Conservation (phyloP, 2,329 filamentous ascomycete genomes). For the Penicillium brevicompactum region DNA sequence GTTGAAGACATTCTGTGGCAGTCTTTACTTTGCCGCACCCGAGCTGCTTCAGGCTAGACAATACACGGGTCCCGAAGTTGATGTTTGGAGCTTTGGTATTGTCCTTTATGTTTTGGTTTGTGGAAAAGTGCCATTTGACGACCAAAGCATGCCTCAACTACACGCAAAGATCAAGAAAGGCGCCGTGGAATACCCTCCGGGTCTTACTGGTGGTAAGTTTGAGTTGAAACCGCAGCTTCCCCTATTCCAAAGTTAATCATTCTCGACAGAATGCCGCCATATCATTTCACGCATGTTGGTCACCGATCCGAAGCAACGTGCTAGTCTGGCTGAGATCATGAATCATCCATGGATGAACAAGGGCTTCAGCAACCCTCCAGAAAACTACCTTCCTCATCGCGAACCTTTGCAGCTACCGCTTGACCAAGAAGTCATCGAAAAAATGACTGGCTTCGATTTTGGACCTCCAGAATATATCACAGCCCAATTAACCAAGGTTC, state of each 20-base stretch:
- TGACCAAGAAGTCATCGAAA: constrained; percentile 79
- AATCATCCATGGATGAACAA: constrained; percentile 95
- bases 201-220: constrained; percentile 79
- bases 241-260: constrained; percentile 38
- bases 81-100: constrained; percentile 98
- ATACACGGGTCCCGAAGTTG: constrained; percentile 94
- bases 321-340: constrained; percentile 88
- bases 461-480: constrained; percentile 82
- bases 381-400: constrained; percentile 81
- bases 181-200: constrained; percentile 90
- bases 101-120: constrained; percentile 96
- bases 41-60: constrained; percentile 91
- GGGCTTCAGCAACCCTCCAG: constrained; percentile 80
- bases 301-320: constrained; percentile 84
- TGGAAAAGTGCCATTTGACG: constrained; percentile 97
- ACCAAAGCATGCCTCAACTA: constrained; percentile 97
- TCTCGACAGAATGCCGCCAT: constrained; percentile 77
- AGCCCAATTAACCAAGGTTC: constrained; percentile 76
- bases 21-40: constrained; percentile 94
- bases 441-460: constrained; percentile 98
- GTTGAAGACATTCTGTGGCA: constrained; percentile 96
- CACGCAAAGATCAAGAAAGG: constrained; percentile 99
- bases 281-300: constrained; percentile 94
- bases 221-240: background rate
- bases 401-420: constrained; percentile 85